Conservation (phyloP, 257 asterid genomes). For the Nicotiana sylvestris region DNA sequence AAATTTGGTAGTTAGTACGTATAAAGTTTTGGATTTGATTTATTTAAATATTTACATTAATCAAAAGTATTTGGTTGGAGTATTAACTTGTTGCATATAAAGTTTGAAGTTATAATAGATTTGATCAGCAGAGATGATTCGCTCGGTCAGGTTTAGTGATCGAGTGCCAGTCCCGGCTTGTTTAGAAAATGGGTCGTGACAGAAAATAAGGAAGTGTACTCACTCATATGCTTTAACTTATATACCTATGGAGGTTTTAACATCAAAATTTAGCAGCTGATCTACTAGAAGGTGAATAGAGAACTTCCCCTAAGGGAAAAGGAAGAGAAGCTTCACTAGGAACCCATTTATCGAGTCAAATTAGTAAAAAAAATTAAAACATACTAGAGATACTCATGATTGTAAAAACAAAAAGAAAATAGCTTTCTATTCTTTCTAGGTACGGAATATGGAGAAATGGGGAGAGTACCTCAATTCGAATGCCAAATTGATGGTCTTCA, state of each 20-base stretch:
- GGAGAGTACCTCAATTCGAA: conserved; percentile 79
- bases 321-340: neutral
- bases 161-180: no score
- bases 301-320: neutral
- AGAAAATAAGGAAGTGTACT: neutral
- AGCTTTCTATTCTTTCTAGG: neutral
- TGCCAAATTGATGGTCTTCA: conserved; percentile 94
- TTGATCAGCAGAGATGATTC: no score
- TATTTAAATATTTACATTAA: no score
- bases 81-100: no score
- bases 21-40: no score
- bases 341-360: neutral
- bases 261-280: neutral
- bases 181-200: no score
- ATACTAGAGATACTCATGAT: neutral
- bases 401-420: neutral
- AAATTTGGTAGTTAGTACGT: no score
- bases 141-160: no score
- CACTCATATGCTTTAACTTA: neutral
- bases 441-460: neutral
- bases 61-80: no score
- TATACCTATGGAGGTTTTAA: neutral
- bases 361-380: neutral
- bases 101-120: no score
- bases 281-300: conserved; percentile 4